phyloP scores from a whole-genome alignment of 2,329 filamentous ascomycete species.

The Exophiala spinifera region DNA sequence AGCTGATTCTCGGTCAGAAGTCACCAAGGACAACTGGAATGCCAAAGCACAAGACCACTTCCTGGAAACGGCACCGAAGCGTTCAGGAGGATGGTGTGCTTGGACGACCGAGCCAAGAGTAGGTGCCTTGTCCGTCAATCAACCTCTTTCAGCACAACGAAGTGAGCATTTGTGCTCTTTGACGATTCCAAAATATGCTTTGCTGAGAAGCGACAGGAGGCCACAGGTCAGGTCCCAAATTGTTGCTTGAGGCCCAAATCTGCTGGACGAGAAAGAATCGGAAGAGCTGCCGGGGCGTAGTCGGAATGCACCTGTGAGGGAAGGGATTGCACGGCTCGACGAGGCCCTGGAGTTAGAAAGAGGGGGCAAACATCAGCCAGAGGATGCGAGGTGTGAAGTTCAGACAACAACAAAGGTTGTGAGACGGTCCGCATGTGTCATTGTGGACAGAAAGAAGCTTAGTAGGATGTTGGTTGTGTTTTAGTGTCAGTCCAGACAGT shows the following conservation, averaged over 20 bases:
- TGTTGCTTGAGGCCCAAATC: slow-evolving; percentile 6
- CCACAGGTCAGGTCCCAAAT: no score
- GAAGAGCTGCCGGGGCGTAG: not conserved
- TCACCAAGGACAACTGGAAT: slow-evolving; percentile 8
- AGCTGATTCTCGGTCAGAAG: slow-evolving; percentile 7
- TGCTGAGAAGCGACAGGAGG: not conserved
- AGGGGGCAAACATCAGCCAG: not conserved
- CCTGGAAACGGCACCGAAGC: slow-evolving; percentile 21
- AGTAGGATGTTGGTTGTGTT: not conserved
- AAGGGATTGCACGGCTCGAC: not conserved
- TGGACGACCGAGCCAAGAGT: slow-evolving; percentile 5
- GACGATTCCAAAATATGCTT: not conserved
- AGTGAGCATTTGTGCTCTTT: not conserved
- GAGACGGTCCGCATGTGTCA: not conserved
- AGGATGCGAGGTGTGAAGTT: not conserved
- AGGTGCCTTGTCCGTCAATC: slow-evolving; percentile 7
- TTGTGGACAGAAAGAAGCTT: not conserved
- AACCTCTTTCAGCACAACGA: not conserved
- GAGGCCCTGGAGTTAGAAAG: not conserved
- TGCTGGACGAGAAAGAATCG: slow-evolving; percentile 16
- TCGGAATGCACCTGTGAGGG: not conserved
- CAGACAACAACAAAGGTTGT: not conserved
- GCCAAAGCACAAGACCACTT: slow-evolving; percentile 23
- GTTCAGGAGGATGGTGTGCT: slow-evolving; percentile 13
- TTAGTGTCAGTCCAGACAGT: not conserved